Evolutionary conservation across 345 rosid species (phyloP).

Genomic region (Rhodamnia argentea): DNA sequence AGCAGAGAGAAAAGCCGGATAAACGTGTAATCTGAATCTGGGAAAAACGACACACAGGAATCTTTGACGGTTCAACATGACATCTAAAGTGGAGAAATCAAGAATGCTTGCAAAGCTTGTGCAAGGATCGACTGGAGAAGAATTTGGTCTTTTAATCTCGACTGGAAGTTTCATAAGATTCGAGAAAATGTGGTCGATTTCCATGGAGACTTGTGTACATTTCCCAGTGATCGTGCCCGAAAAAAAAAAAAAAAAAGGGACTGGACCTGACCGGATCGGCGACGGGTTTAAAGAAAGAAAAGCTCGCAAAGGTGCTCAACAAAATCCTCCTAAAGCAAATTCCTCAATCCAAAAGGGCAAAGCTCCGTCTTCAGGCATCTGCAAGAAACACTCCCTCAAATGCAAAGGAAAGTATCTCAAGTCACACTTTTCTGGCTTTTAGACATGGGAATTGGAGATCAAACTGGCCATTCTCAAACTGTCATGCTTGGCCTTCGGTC

Average conservation of each 20-base stretch:
- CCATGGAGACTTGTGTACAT: not conserved
- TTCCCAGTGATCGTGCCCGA: not conserved
- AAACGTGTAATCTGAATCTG: not conserved
- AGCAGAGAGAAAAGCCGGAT: not conserved
- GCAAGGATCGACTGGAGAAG: not conserved
- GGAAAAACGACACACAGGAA: not conserved
- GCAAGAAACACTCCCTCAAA: not conserved
- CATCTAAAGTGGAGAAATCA: not conserved
- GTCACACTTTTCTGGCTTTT: not conserved
- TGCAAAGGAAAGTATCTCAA: constrained; percentile 35
- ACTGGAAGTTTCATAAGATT: not conserved
- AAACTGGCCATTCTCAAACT: not conserved
- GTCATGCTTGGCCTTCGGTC: not conserved
- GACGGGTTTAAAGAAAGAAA: not conserved
- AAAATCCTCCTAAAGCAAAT: not conserved
- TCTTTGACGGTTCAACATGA: not conserved
- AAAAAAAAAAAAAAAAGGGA: not conserved
- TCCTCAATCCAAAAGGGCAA: not conserved
- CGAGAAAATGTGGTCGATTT: not conserved
- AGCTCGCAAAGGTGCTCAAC: not conserved
- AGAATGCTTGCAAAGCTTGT: not conserved
- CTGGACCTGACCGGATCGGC: not conserved
- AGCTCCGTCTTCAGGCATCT: not conserved
- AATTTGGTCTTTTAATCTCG: not conserved
- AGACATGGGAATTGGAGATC: not conserved